A percentile compares a stretch with the other conserved stretches of the same genome.
Conservation (phyloP, 257 asterid genomes). For the Asclepias syriaca region DNA sequence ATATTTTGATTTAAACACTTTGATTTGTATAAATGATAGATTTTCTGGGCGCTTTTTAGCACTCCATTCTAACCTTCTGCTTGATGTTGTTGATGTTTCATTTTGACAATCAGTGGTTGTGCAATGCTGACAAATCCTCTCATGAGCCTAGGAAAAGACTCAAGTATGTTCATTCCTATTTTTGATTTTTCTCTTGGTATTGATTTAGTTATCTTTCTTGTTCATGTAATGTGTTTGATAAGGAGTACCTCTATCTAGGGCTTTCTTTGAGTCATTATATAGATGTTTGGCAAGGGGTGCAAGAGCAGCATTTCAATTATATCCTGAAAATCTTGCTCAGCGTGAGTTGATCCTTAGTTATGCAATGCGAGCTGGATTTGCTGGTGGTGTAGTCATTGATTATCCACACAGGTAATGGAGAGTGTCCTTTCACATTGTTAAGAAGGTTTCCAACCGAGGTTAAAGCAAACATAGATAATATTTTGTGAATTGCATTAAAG, state of each 20-base stretch:
- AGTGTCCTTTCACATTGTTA: background rate
- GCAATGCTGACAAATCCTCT: constrained; percentile 96
- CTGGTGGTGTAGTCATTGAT: constrained; percentile 92
- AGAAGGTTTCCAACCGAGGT: background rate
- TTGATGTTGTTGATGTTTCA: constrained; percentile 12
- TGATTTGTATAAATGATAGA: background rate
- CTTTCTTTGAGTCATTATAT: constrained; percentile 83
- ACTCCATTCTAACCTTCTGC: background rate
- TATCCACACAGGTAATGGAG: constrained; percentile 77
- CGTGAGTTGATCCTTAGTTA: constrained; percentile 76
- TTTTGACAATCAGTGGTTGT: constrained; percentile 67
- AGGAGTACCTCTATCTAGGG: constrained; percentile 38
- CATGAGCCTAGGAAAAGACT: constrained; percentile 93
- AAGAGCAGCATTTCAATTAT: constrained; percentile 87
- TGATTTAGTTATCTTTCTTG: background rate
- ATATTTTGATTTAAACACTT: background rate
- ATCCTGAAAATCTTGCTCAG: constrained; percentile 86
- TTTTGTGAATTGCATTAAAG: background rate
- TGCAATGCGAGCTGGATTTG: constrained; percentile 97
- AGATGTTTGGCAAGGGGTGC: constrained; percentile 88
- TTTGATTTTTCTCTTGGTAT: background rate
- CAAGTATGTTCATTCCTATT: constrained; percentile 50
- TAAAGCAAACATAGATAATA: background rate
- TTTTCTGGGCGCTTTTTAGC: background rate
- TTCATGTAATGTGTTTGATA: constrained; percentile 13